Evolutionary conservation across 2,329 filamentous ascomycete species (phyloP).

Genomic region (Furcasterigmium furcatum): DNA sequence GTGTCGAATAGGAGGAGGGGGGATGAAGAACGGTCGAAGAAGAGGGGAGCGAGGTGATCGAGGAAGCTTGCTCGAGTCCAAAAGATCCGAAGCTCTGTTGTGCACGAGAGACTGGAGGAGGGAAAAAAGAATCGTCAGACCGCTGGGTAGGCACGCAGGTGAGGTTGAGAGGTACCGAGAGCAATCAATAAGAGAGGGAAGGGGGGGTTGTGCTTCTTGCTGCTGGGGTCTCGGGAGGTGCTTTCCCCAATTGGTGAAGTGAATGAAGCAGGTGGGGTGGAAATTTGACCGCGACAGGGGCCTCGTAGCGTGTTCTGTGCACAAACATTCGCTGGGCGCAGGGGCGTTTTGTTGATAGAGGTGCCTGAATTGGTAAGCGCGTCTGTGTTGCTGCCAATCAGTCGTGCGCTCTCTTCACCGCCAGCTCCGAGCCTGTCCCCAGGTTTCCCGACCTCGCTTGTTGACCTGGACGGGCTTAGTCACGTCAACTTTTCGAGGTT

Average conservation of each 20-base stretch:
- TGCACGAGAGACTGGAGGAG: neutral
- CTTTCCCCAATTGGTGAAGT: neutral
- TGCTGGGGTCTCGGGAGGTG: neutral
- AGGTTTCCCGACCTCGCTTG: too few relatives aligned
- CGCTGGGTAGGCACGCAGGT: too few relatives aligned
- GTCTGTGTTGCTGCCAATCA: too few relatives aligned
- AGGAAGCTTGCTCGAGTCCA: constrained; percentile 17
- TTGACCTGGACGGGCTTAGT: too few relatives aligned
- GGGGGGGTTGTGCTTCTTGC: neutral
- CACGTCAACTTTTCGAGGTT: constrained; percentile 5
- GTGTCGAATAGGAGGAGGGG: constrained; percentile 26
- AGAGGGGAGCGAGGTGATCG: constrained; percentile 23
- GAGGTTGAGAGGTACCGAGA: too few relatives aligned
- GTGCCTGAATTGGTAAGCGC: constrained; percentile 14
- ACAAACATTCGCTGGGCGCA: constrained; percentile 2
- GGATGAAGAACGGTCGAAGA: constrained; percentile 15
- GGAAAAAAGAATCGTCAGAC: neutral
- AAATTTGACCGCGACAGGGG: constrained; percentile 13
- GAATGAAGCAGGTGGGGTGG: constrained; percentile 3
- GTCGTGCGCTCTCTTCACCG: too few relatives aligned
- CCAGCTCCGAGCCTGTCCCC: too few relatives aligned
- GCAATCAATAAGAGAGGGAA: neutral
- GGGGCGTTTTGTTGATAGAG: constrained; percentile 12
- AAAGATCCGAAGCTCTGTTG: neutral
- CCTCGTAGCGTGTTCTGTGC: neutral